Evolutionary conservation across 352 stramenopile genomes (phyloP).

Genomic region (Globisporangium rhizosaccharum): DNA sequence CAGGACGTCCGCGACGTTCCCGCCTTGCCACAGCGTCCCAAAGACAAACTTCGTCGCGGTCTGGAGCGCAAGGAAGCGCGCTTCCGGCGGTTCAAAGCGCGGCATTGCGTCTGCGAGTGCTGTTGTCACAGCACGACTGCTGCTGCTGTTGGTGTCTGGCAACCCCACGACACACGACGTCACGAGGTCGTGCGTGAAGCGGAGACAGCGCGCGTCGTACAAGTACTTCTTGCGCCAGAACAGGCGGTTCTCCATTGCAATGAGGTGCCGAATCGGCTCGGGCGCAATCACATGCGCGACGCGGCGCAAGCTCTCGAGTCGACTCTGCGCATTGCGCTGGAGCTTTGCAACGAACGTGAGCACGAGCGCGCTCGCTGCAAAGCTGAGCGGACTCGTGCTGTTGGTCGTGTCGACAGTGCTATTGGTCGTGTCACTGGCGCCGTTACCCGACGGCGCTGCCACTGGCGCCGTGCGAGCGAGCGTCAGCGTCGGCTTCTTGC

Average conservation of each 20-base stretch:
- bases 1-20: conserved; percentile 60
- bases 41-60: conserved; percentile 85
- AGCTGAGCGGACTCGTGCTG: conserved; percentile 1
- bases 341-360: conserved; percentile 38
- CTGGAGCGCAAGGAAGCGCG: conserved; percentile 66
- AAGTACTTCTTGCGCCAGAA: conserved; percentile 87
- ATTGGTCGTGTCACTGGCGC: too few species aligned
- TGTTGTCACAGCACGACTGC: neutral
- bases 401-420: neutral
- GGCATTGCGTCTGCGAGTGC: conserved; percentile 13
- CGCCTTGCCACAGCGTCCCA: conserved; percentile 81
- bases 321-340: conserved; percentile 20
- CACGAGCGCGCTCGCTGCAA: conserved; percentile 3
- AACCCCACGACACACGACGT: conserved; percentile 44
- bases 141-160: conserved; percentile 5
- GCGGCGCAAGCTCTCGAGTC: conserved; percentile 40
- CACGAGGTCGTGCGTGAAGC: conserved; percentile 81
- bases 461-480: neutral
- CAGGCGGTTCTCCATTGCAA: conserved; percentile 76
- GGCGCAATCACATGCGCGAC: conserved; percentile 54
- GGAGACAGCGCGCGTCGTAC: conserved; percentile 62
- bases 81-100: conserved; percentile 56
- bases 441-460: too few species aligned
- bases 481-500: conserved; percentile 36
- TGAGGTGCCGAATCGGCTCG: conserved; percentile 65